Conservation (phyloP, 768 basidiomycete species). For the Mycena haematopus region DNA sequence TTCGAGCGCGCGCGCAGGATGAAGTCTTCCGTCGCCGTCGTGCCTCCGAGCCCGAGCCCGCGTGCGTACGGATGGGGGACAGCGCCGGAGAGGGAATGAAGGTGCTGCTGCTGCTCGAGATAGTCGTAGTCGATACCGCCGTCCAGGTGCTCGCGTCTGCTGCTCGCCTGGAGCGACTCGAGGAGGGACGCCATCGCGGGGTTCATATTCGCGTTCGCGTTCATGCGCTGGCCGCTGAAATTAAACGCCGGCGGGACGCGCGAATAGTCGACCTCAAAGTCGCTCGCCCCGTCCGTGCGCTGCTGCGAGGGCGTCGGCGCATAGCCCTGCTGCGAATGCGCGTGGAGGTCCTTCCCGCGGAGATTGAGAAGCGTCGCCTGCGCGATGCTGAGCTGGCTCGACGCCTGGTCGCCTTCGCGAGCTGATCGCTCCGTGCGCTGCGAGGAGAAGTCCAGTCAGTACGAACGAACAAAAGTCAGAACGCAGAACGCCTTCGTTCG, state of each 20-base stretch:
- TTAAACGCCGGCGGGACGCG: slow-evolving; percentile 35
- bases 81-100: not conserved
- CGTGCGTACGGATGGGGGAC: slow-evolving; percentile 1
- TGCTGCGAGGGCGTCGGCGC: slow-evolving; percentile 3
- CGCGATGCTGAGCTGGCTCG: slow-evolving; percentile 74
- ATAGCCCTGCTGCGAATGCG: not conserved
- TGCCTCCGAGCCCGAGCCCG: slow-evolving; percentile 25
- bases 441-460: slow-evolving; percentile 3
- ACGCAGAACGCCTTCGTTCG: too few relatives aligned
- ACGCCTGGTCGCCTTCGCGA: slow-evolving; percentile 68
- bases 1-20: slow-evolving; percentile 65
- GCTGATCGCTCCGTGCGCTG: slow-evolving; percentile 67
- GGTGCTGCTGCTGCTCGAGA: slow-evolving; percentile 12
- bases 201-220: slow-evolving; percentile 33
- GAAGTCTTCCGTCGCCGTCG: slow-evolving; percentile 70
- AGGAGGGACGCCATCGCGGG: slow-evolving; percentile 47
- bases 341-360: slow-evolving; percentile 62
- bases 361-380: slow-evolving; percentile 80
- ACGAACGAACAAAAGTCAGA: not conserved
- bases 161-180: slow-evolving; percentile 38
- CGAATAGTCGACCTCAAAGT: slow-evolving; percentile 49
- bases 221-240: not conserved
- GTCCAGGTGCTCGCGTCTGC: slow-evolving; percentile 9
- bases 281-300: slow-evolving; percentile 18
- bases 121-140: slow-evolving; percentile 20